A percentile compares a stretch with the other conserved stretches of the same genome.
These are phyloP conservation scores for Leptographium galeiforme DNA, from an alignment of 2,329 filamentous ascomycete genomes.

Conservation along the genomic window DNA sequence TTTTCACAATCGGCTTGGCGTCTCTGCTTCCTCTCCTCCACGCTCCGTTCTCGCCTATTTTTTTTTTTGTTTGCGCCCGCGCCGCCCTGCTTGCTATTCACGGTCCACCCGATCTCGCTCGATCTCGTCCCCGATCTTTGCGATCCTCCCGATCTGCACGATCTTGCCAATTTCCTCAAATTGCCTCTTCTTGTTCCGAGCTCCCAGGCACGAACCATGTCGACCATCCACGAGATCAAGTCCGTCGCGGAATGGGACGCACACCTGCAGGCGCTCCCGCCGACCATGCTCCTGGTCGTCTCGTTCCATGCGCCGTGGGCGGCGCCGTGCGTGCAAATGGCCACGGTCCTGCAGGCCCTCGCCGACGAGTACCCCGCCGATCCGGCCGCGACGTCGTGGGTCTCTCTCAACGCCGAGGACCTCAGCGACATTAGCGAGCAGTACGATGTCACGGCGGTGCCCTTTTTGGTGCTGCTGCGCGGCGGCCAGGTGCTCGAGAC, in stretches of 20 bases:
- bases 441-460: slow-evolving; percentile 90
- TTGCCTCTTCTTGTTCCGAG: slow-evolving; percentile 10
- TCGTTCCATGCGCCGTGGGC: slow-evolving; percentile 98
- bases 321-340: slow-evolving; percentile 90
- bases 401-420: slow-evolving; percentile 88
- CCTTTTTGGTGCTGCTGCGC: slow-evolving; percentile 74
- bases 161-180: neutral
- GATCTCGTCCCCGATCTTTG: neutral
- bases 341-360: slow-evolving; percentile 69
- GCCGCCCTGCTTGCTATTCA: too few species aligned
- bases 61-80: neutral
- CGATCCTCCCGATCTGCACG: neutral
- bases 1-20: neutral
- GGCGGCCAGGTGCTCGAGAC: slow-evolving; percentile 66
- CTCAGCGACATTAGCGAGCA: slow-evolving; percentile 80
- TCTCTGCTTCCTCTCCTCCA: neutral
- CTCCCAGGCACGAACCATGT: too few species aligned
- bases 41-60: neutral
- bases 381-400: slow-evolving; percentile 62
- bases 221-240: slow-evolving; percentile 63
- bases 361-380: slow-evolving; percentile 69
- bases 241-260: slow-evolving; percentile 60
- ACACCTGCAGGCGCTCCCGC: slow-evolving; percentile 50
- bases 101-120: neutral
- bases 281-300: slow-evolving; percentile 63